Evolutionary conservation across 2,329 filamentous ascomycete genomes (phyloP).

Genomic region (Paradendryphiella salina): DNA sequence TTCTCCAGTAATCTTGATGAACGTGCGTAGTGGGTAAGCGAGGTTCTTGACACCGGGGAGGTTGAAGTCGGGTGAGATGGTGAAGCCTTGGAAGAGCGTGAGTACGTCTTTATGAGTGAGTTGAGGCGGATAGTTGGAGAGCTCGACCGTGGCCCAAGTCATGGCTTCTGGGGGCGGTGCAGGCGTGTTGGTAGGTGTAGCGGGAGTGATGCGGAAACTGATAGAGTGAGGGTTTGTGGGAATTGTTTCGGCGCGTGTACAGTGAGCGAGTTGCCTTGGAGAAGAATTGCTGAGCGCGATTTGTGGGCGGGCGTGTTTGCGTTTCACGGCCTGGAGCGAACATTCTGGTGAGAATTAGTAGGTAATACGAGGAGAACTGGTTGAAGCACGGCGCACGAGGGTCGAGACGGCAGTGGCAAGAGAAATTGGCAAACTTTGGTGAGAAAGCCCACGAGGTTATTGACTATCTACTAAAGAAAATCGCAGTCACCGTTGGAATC

Average conservation of each 20-base stretch:
- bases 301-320: background rate
- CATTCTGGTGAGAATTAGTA: background rate
- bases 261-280: slow-evolving; percentile 8
- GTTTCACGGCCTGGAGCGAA: background rate
- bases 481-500: no score
- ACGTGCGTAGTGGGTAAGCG: slow-evolving; percentile 13
- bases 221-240: background rate
- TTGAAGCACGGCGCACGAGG: no score
- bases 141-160: slow-evolving; percentile 10
- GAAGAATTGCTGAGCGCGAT: slow-evolving; percentile 2
- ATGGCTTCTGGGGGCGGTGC: background rate
- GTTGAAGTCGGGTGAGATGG: slow-evolving; percentile 11
- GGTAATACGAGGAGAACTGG: no score
- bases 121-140: slow-evolving; percentile 16
- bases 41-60: slow-evolving; percentile 11
- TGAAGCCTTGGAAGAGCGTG: slow-evolving; percentile 12
- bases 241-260: background rate
- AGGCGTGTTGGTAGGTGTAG: background rate
- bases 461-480: no score
- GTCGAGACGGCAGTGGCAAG: no score
- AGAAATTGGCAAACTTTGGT: no score
- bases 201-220: background rate
- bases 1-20: slow-evolving; percentile 7
- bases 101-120: slow-evolving; percentile 13
- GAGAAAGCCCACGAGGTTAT: no score